Evolutionary conservation across 208 protist species (phyloP).

Genomic region (Trypanosoma lewisi): DNA sequence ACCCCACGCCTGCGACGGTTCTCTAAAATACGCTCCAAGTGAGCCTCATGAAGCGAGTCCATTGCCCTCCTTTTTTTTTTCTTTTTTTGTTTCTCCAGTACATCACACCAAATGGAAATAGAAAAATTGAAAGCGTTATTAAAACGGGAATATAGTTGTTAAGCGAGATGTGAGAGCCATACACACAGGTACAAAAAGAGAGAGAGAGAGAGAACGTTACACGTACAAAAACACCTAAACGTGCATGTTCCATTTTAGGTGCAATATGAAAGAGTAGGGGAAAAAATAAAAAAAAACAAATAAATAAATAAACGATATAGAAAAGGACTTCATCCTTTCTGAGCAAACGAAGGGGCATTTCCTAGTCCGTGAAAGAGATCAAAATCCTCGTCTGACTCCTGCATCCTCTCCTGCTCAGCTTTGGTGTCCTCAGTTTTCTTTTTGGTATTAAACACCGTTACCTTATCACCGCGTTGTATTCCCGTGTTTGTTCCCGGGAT

Average conservation of each 20-base stretch:
- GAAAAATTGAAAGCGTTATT: too few species aligned
- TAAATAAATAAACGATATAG: conserved; percentile 22
- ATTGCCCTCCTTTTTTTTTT: conserved; percentile 26
- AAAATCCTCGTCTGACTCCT: conserved; percentile 69
- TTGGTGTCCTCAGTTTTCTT: conserved; percentile 37
- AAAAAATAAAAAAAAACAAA: conserved; percentile 14
- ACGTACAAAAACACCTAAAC: too few species aligned
- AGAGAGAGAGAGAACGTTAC: too few species aligned
- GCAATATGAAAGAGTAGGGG: not conserved
- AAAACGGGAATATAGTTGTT: too few species aligned
- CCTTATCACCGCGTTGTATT: conserved; percentile 68
- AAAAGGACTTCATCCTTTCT: conserved; percentile 25
- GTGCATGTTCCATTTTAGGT: too few species aligned
- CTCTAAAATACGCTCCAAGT: conserved; percentile 74
- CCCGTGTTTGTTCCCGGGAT: conserved; percentile 83
- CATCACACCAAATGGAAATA: not conserved
- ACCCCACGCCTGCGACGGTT: conserved; percentile 62
- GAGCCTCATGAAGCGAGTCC: conserved; percentile 65
- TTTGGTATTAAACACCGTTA: conserved; percentile 33
- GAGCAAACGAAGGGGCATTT: conserved; percentile 61
- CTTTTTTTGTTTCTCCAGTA: conserved; percentile 2
- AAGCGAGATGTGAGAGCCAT: too few species aligned
- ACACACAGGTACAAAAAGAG: too few species aligned
- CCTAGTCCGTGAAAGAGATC: conserved; percentile 86
- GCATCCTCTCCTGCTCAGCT: conserved; percentile 75